Base-by-base conservation (phyloP, 1,284 basidiomycete species). In the Ustilago shanxiensis region DNA sequence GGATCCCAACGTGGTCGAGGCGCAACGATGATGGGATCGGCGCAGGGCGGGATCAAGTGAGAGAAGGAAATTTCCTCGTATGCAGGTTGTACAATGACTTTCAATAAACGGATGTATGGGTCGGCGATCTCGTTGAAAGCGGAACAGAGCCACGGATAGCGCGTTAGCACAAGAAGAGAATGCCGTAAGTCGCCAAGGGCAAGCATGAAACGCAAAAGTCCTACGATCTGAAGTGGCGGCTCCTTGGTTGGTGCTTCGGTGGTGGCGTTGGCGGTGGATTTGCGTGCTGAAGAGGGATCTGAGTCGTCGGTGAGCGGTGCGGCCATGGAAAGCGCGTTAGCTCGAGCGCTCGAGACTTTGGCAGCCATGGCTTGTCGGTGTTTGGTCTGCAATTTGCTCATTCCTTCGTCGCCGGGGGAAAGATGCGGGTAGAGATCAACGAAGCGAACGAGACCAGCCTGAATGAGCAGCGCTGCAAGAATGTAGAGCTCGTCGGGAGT, bases 401-500 rank as follows among this genome's bases (percentile, higher is more conserved):
- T 80, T 20, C 74, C 79, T 14, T 80, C 77, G 16, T 79, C 64
- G 57, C 61, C 71, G 11, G 73, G 67, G 77, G 88, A 63, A 77
- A 95, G 93, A 87, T 97, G 94, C 24, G 92, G 90, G 87, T 93
- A 93, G 26, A 99, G 87, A 82, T 97, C 95, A 78, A 93, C 91
- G 9, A 96, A 87, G 3, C 91, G 89, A 64, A 99, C 90, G 80
- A 96, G 92, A 1, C 92, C 92, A 86, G 95, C 92, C 49, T 93
- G 92, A 77, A 99, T 92, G 49, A 99, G 88, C 8, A 99, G 88
- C 3, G 95, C 96, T 0, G 95, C 91, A 35, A 93, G 90, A 52
- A 95, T 89, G 81, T 93, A 93, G 18, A 99, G 88, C 67, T 90
- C 91, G 66, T 90, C 90, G 0, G 94, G 93, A 0, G 91, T 90